Base-by-base conservation (phyloP, 768 basidiomycete species). In the Cystobasidium tubakii region DNA sequence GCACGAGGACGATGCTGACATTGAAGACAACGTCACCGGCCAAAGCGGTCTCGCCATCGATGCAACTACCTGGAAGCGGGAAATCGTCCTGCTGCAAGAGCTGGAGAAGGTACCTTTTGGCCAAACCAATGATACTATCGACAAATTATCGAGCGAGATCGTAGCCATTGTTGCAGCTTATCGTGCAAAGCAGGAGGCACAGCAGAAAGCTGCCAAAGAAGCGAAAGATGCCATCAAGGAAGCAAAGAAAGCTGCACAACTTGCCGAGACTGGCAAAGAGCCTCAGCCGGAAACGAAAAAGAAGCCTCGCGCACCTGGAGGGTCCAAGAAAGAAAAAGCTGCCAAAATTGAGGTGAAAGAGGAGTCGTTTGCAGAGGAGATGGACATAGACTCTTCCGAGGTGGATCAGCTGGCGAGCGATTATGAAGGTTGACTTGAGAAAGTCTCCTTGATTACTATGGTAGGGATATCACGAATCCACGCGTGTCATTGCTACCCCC, bases 81-180 rank as follows among this genome's bases (percentile, higher is more conserved):
- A 94, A 79, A 88, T 91, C 43, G 83, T 84, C 13, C 83, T 88
- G 15, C 82, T 91, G 21, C 85, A 88, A 64, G 76, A 79, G 62
- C 78, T 83, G 31, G 82, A 75, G 27, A 25, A 34, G 34, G 34
- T 62, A 36, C 54, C 55, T 43, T 34, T 42, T 23, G 71, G 50
- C 10, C 27, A 46, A 23, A 62, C 50, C 7, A 67, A 50, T 23
- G 72, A 57, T 13, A 43, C 10, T 1, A 39, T 71, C 19, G 66
- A 74, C n/a, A n/a, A 17, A 42, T 29, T 71, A 13, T 23, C 53
- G 1, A 55, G 33, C 27, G 54, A 71, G 69, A 71, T 71, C 21
- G 29, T 60, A 55, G 69, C 69, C 1, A 42, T 53, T 33, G 55
- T 42, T 23, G 46, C 42, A 36, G 66, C 70, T 27, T 36, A 33